Base-by-base conservation (phyloP, 768 basidiomycete genomes). In the Leccinum disarticulatum region DNA sequence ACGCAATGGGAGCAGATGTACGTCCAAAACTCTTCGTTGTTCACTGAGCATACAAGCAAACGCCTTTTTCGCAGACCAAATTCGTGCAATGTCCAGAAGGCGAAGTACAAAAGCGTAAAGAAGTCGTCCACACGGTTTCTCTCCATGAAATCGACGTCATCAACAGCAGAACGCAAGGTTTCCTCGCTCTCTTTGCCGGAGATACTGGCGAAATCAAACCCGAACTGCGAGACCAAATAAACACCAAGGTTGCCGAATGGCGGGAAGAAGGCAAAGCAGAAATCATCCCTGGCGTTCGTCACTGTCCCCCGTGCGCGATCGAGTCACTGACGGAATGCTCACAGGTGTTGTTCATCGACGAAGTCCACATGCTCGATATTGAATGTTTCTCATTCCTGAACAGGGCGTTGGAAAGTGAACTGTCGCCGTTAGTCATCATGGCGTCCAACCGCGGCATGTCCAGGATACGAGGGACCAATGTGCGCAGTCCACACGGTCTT, bases 311-410 rank as follows among this genome's bases (percentile, higher is more conserved):
- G 11, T 11, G 3, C 17, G 2, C 35, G 3, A 19, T 57, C 11
- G 19, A 52, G 11, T 13, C 41, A 33, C 33, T 56, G n/a, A 57
- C 17, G 0, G 3, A 22, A 9, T 17, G 7, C 43, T 13, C 25
- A 7, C 66, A 95, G 93, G 93, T 97, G n/a, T 80, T 97, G 13
- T 98, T 98, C 80, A 97, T 98, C 66, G 96, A 98, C 75, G 96
- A 98, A 77, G 96, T 98, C 13, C 96, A 98, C 80, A 99, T 99
- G 96, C 87, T 99, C 64, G 96, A 99, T 74, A 98, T 99, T 62
- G 96, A 98, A 73, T 98, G 96, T 71, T 98, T 98, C 80, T 97
- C 95, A 7, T 99, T 95, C 83, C 80, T 99, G 60, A 99, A 99
- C 73, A 87, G 96, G 35, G 96, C 96, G 2, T 80, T 99, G 52